Evolutionary conservation across 2,329 filamentous ascomycete species (phyloP), one percentile per base, ranked within the genome.

Genomic region (Basipetospora chlamydospora): DNA sequence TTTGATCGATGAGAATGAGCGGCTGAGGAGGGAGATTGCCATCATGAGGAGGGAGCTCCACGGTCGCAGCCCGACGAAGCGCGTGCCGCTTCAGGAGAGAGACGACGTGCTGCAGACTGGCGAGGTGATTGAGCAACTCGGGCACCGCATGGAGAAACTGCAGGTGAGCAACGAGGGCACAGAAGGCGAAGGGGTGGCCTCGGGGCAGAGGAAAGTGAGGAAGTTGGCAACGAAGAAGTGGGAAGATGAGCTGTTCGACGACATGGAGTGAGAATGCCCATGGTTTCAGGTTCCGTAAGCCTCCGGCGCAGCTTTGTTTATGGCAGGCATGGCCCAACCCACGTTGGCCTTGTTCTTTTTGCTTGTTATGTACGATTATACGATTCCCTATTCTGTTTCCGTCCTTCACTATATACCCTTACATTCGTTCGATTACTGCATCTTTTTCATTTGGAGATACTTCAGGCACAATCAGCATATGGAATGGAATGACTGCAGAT

Each of bases 1-100:
- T 31, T 58, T 86, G 1, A 73, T 81, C 47, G 59, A 73, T 34
- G 81, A 87, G 49, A 85, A 86, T 38, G 75, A 81, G 41, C 63
- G 70, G 3, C 61, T 88, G 26, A 67, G 76, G 11, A 66, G 69
- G 17, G 79, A 80, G 47, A 63, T 85, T 15, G 64, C 64, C 2
- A 60, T 74, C 3, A 53, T 87, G 17, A 76, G 76, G 49, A 68
- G 80, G 25, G 79, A 86, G 54, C 50, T 84, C 5, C 61, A 62
- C 0, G 64, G 62, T 11, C 67, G 73, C 37, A 84, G 75, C 38
- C 79, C 79, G 0, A 72, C 63, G 3, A 79, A 73, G 55, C 59
- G 71, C 25, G 55, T 59, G 37, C 70, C 71, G 1, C 60, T 75
- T 1, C 59, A 59, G 35, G 71, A 75, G 49, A 56, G 70, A 4